phyloP scores from a whole-genome alignment of 2,329 filamentous ascomycete species.

The Cercospora nicotianae region DNA sequence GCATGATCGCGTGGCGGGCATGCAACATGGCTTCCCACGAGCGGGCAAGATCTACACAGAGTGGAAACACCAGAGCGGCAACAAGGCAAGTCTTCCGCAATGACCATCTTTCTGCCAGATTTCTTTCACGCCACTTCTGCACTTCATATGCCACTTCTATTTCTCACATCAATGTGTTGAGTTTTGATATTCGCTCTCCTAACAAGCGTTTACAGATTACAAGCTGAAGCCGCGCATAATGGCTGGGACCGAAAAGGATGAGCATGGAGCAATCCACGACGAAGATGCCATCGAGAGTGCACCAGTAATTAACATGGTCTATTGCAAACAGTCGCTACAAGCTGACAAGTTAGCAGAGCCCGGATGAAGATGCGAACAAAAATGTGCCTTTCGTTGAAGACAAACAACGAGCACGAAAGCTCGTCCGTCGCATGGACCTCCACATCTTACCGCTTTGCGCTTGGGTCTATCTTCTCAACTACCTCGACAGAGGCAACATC shows the following conservation, averaged over 20 bases:
- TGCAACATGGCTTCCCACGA: background rate
- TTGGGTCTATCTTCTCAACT: conserved; percentile 31
- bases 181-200: background rate
- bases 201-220: background rate
- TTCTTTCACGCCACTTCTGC: background rate
- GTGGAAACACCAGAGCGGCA: background rate
- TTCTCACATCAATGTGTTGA: background rate
- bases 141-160: background rate
- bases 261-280: conserved; percentile 12
- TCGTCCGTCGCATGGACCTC: conserved; percentile 29
- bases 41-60: conserved; percentile 5
- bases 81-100: background rate
- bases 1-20: conserved; percentile 14
- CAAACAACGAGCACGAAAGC: conserved; percentile 24
- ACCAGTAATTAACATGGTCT: background rate
- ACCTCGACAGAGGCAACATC: conserved; percentile 41
- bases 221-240: background rate
- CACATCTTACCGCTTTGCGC: conserved; percentile 31
- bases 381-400: conserved; percentile 27
- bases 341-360: background rate
- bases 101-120: conserved; percentile 2
- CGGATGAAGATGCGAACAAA: background rate
- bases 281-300: conserved; percentile 20
- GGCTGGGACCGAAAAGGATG: background rate
- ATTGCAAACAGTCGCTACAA: background rate